Conservation (phyloP, 331 rosid species). For the Malus hybrid region DNA sequence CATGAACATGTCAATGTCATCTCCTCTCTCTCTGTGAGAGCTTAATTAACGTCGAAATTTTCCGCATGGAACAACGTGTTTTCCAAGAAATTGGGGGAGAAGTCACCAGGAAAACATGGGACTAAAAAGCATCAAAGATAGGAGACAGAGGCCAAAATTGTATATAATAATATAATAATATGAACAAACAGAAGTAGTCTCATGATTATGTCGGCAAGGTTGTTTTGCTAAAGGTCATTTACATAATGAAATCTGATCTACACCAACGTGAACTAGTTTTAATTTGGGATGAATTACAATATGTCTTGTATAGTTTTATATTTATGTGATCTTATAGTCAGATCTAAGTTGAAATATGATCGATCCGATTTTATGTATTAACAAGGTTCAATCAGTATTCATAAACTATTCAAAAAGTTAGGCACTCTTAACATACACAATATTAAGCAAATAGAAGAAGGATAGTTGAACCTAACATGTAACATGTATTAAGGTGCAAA, state of each 20-base stretch:
- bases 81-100: conserved; percentile 26
- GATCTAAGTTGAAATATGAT: too few species aligned
- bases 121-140: neutral
- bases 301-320: too few species aligned
- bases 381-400: neutral
- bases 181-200: neutral
- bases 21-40: neutral
- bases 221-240: neutral
- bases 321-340: too few species aligned
- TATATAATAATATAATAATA: too few species aligned
- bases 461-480: neutral
- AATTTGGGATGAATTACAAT: too few species aligned
- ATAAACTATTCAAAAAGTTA: neutral
- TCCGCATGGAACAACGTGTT: conserved; percentile 16
- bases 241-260: too few species aligned
- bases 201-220: neutral
- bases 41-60: neutral
- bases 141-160: neutral
- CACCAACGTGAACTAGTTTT: too few species aligned
- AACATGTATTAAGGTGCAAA: neutral
- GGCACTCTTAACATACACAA: neutral
- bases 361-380: too few species aligned
- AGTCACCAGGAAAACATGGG: neutral
- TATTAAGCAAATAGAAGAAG: neutral
- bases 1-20: neutral